Conservation (phyloP, 129 eudicot genomes). For the Helianthus tuberosus region DNA sequence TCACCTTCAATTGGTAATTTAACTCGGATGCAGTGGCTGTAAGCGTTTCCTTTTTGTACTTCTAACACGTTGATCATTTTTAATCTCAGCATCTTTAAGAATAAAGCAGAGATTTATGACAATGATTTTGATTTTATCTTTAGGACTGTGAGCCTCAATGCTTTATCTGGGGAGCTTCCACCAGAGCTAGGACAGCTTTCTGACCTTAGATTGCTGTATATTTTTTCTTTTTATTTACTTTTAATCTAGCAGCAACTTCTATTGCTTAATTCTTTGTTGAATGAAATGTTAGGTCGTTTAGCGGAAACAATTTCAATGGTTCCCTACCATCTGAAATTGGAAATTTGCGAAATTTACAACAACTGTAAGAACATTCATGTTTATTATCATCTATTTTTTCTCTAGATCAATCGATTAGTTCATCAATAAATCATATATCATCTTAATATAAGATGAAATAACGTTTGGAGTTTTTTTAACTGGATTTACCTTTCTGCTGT, state of each 20-base stretch:
- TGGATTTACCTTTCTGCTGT: no score
- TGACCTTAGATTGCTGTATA: conserved; percentile 40
- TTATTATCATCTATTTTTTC: no score
- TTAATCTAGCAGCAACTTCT: background rate
- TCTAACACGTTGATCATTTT: background rate
- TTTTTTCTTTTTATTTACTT: background rate
- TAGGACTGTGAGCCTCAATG: conserved; percentile 69
- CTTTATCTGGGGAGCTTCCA: conserved; percentile 75
- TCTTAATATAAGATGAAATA: no score
- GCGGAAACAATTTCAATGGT: conserved; percentile 69
- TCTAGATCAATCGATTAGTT: background rate
- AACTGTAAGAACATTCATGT: no score
- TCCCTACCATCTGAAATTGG: conserved; percentile 58
- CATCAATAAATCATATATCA: no score
- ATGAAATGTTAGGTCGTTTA: conserved; percentile 43
- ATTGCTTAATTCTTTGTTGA: conserved; percentile 1
- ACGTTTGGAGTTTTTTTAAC: no score
- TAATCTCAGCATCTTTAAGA: background rate
- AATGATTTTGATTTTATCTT: background rate
- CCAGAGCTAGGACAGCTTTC: conserved; percentile 66
- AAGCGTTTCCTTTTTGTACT: conserved; percentile 23
- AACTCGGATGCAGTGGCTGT: conserved; percentile 73
- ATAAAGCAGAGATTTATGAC: background rate
- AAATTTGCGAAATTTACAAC: no score
- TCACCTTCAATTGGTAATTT: conserved; percentile 71